Evolutionary conservation across 192 early-diverging fungal genomes (phyloP), one percentile per base, ranked within the genome.

Genomic region (Umbelopsis sp.): DNA sequence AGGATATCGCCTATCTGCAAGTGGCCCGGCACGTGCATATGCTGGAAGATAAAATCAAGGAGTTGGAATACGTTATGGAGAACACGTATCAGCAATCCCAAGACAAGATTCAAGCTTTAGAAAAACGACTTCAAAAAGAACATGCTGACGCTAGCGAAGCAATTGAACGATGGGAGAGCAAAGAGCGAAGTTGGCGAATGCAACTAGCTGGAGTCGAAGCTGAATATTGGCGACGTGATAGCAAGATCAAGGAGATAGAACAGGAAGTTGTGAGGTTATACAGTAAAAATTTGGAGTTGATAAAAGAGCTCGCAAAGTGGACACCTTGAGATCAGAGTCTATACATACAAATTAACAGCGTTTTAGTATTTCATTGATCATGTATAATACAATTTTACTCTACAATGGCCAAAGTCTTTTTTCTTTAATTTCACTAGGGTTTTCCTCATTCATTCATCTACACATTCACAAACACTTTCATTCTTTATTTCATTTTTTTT

Each of bases 191-290:
- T 41, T 70, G 68, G 68, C 26, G 44, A 36, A 70, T 52, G 49
- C 49, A 70, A 38, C 24, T 32, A 26, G 38, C 68, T 32, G 68
- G 68, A n/a, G 47, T 70, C 21, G 49, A 70, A 53, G 68, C 49
- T 22, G 68, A 70, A 41, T 70, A 52, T 25, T 52, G 68, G 68
- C 68, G 68, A 8, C 49, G 47, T 22, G 68, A 70, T 22, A 49
- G 68, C 29, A 70, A 70, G 25, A 70, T 70, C 45, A 53, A 53
- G 32, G 68, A 70, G 68, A 49, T 70, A 31, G 68, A 70, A 32
- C 49, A 70, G 22, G 68, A 70, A 31, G 68, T 70, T 10, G 52
- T 49, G 12, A 44, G 68, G 14, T 26, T 70, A 10, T 53, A 52
- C 20, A 50, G 49, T 22, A 70, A 70, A 32, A 70, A 70, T 20